Evolutionary conservation across 805 yeast species (phyloP).

Genomic region (Schwanniomyces vanrijiae): DNA sequence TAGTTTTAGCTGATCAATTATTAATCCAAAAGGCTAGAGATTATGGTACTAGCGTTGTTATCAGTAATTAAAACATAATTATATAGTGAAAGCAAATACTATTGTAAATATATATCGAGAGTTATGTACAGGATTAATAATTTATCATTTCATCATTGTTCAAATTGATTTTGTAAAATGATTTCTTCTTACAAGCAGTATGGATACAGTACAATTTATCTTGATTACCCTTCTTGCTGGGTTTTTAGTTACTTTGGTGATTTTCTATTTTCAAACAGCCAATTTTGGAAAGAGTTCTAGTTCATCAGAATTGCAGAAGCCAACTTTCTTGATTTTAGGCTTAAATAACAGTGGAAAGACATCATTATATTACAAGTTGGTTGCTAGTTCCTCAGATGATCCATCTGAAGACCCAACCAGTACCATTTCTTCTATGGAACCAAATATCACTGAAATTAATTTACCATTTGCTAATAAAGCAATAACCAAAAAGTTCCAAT

Average conservation of each 20-base stretch:
- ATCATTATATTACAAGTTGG: constrained; percentile 42
- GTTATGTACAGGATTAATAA: not conserved
- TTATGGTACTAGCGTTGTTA: constrained; percentile 15
- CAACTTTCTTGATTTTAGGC: constrained; percentile 65
- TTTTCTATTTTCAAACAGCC: constrained; percentile 21
- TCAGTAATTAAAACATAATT: not conserved
- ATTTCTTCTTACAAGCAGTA: constrained; percentile 4
- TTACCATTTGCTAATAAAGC: constrained; percentile 36
- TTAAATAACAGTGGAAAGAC: constrained; percentile 70
- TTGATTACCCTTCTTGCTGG: constrained; percentile 27
- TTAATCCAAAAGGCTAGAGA: constrained; percentile 87
- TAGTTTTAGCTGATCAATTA: constrained; percentile 83
- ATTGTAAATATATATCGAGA: not conserved
- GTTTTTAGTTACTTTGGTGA: constrained; percentile 19
- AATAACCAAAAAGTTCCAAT: constrained; percentile 40
- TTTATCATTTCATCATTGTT: not conserved
- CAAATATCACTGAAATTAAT: constrained; percentile 26
- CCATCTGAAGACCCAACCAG: constrained; percentile 11
- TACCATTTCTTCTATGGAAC: constrained; percentile 41
- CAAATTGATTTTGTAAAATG: not conserved
- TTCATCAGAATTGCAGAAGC: constrained; percentile 30
- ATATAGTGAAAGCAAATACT: not conserved
- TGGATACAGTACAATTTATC: constrained; percentile 29
- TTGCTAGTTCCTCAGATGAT: constrained; percentile 12
- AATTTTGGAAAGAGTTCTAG: constrained; percentile 13